Conservation (phyloP, 2,329 filamentous ascomycete species). For the Aspergillus novoparasiticus region DNA sequence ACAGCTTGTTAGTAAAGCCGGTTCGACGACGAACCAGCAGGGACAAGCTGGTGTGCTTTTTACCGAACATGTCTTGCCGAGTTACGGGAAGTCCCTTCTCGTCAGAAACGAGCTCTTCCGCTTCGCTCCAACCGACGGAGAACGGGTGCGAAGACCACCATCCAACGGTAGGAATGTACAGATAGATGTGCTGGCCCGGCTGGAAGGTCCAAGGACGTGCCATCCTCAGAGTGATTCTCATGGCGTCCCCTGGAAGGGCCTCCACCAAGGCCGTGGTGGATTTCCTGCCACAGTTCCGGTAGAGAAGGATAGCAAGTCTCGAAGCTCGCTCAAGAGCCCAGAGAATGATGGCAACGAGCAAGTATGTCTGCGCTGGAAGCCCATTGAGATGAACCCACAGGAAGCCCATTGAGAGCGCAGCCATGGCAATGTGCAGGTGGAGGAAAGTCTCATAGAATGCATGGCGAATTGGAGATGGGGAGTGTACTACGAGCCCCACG, state of each 20-base stretch:
- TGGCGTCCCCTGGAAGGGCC: slow-evolving; percentile 68
- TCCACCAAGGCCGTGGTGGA: slow-evolving; percentile 69
- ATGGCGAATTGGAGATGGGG: slow-evolving; percentile 80
- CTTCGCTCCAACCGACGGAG: slow-evolving; percentile 73
- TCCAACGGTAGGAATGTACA: slow-evolving; percentile 68
- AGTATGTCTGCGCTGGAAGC: slow-evolving; percentile 71
- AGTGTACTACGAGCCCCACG: slow-evolving; percentile 66
- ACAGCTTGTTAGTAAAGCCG: slow-evolving; percentile 83
- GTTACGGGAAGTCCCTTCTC: slow-evolving; percentile 49
- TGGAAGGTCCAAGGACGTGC: slow-evolving; percentile 67
- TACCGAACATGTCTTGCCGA: slow-evolving; percentile 54
- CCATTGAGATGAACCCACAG: slow-evolving; percentile 77
- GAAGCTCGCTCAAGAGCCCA: slow-evolving; percentile 73
- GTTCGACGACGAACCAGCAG: slow-evolving; percentile 86
- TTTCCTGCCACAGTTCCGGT: slow-evolving; percentile 62
- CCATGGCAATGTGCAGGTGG: slow-evolving; percentile 78
- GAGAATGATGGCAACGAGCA: slow-evolving; percentile 72
- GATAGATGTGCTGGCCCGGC: slow-evolving; percentile 74
- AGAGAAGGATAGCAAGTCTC: slow-evolving; percentile 65
- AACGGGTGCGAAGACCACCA: slow-evolving; percentile 78
- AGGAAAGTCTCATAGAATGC: slow-evolving; percentile 98
- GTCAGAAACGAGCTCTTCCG: slow-evolving; percentile 50
- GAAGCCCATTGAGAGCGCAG: slow-evolving; percentile 66
- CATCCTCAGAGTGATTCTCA: slow-evolving; percentile 69
- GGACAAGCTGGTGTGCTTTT: slow-evolving; percentile 64